phyloP scores from a whole-genome alignment of 257 asterid genomes.

The Asclepias syriaca region DNA sequence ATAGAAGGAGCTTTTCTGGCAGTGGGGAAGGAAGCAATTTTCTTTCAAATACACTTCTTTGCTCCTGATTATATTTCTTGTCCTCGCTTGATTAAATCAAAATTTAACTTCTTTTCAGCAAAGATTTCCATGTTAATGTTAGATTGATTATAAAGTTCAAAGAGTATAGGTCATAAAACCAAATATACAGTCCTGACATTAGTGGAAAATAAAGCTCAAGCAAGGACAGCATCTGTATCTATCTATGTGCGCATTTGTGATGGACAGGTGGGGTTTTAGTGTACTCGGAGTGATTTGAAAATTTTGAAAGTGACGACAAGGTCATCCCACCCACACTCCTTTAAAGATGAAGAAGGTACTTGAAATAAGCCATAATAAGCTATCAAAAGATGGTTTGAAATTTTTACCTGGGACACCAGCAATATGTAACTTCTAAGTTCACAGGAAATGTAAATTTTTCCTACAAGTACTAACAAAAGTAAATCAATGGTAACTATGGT shows the following conservation, averaged over 20 bases:
- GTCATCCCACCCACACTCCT: not conserved
- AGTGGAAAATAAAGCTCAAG: not conserved
- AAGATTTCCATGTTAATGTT: conserved; percentile 17
- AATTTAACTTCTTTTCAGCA: conserved; percentile 33
- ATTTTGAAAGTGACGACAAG: not conserved
- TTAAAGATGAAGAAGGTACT: not conserved
- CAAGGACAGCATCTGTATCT: not conserved
- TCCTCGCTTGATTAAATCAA: no score
- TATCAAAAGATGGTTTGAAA: not conserved
- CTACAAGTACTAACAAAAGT: not conserved
- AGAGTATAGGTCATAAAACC: not conserved
- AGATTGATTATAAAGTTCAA: conserved; percentile 7
- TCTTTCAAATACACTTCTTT: no score
- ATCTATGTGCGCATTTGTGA: not conserved
- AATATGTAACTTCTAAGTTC: not conserved
- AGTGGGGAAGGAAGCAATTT: no score
- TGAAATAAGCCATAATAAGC: no score
- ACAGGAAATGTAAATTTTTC: not conserved
- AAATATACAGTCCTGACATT: not conserved
- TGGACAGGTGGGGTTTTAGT: not conserved
- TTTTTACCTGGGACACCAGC: not conserved
- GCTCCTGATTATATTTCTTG: no score
- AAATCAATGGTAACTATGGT: not conserved
- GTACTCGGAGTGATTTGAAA: not conserved
- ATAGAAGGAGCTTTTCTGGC: no score